Evolutionary conservation across 208 protist genomes (phyloP).

Genomic region (Leishmania tropica): DNA sequence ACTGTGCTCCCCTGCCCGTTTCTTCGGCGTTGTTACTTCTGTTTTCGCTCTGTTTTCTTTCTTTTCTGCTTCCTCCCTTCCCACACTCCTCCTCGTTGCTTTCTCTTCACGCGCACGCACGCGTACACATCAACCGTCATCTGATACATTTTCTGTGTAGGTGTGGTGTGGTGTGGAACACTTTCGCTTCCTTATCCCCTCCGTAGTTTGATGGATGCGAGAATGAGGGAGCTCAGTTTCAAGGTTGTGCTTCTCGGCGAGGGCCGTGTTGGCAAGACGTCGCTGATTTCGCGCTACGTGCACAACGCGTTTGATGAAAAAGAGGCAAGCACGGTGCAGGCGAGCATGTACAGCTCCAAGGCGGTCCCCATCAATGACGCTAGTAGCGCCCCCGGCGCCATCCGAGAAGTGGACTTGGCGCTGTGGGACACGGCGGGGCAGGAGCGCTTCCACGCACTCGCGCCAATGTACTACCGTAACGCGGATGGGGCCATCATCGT

Average conservation of each 20-base stretch:
- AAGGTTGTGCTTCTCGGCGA: slow-evolving; percentile 88
- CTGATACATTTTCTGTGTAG: background rate
- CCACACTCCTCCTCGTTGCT: background rate
- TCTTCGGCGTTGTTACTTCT: background rate
- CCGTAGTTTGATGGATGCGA: background rate
- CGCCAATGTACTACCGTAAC: slow-evolving; percentile 89
- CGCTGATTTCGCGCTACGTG: slow-evolving; percentile 75
- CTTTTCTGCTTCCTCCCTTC: background rate
- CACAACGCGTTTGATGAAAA: slow-evolving; percentile 66
- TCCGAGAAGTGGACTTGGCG: slow-evolving; percentile 92
- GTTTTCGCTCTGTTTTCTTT: background rate
- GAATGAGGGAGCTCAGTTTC: slow-evolving; percentile 14
- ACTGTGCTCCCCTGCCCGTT: background rate
- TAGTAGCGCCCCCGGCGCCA: slow-evolving; percentile 10
- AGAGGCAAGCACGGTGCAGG: slow-evolving; percentile 71
- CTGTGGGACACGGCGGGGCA: slow-evolving; percentile 97
- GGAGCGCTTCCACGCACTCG: slow-evolving; percentile 95
- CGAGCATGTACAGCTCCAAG: slow-evolving; percentile 65
- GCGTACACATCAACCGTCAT: background rate
- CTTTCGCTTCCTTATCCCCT: background rate
- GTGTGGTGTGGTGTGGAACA: background rate
- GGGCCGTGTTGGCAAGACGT: slow-evolving; percentile 87
- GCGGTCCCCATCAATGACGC: slow-evolving; percentile 51
- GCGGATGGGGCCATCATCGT: slow-evolving; percentile 92
- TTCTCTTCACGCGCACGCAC: background rate